phyloP scores from a whole-genome alignment of 139 green algal genomes.

The Picochlorum sp. region DNA sequence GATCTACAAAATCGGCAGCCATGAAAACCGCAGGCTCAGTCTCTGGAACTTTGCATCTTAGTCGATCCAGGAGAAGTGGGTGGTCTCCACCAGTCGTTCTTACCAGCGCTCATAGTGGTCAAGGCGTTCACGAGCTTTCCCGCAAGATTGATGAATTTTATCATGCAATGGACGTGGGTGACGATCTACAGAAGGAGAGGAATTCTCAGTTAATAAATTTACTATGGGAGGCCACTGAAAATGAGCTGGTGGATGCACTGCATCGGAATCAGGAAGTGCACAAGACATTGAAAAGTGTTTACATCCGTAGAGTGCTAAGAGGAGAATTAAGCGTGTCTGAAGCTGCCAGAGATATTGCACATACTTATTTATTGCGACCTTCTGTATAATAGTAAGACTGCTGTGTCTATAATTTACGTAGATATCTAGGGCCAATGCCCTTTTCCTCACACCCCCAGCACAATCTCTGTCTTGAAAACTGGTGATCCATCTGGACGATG shows the following conservation, averaged over 20 bases:
- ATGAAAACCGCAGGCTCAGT: conserved; percentile 11
- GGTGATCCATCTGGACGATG: too few relatives aligned
- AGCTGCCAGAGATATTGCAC: neutral
- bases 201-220: conserved; percentile 6
- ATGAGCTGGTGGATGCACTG: conserved; percentile 21
- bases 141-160: conserved; percentile 12
- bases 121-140: conserved; percentile 16
- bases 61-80: neutral
- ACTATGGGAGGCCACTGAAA: conserved; percentile 17
- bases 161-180: conserved; percentile 1
- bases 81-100: conserved; percentile 14
- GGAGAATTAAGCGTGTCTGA: neutral
- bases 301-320: neutral
- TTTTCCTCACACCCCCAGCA: too few relatives aligned
- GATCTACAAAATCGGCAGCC: conserved; percentile 14
- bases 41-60: conserved; percentile 15
- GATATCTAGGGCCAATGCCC: too few relatives aligned
- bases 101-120: conserved; percentile 13
- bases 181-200: conserved; percentile 8
- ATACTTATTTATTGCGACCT: neutral
- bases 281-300: neutral
- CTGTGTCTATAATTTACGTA: neutral
- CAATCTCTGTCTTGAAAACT: too few relatives aligned
- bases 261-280: neutral
- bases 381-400: neutral